Percentiles rank a stretch among this genome's conserved stretches.
phyloP scores from a whole-genome alignment of 371 early-diverging fungal genomes.

The Phascolomyces articulosus region DNA sequence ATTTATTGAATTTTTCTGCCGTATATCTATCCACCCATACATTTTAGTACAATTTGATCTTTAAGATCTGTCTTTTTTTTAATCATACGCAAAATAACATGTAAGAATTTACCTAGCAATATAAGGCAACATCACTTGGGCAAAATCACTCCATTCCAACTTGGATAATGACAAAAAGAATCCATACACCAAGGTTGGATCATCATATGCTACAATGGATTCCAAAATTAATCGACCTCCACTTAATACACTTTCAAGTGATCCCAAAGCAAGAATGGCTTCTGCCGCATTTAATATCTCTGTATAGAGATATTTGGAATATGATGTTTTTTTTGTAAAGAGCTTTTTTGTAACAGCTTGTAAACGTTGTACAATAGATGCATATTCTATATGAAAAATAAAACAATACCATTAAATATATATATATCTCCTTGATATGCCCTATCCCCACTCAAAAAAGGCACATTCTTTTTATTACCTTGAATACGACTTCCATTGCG shows the following conservation, averaged over 20 bases:
- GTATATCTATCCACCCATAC: constrained; percentile 39
- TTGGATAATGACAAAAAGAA: constrained; percentile 71
- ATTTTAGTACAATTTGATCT: background rate
- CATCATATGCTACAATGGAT: constrained; percentile 50
- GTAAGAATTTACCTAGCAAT: constrained; percentile 49
- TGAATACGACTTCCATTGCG: constrained; percentile 61
- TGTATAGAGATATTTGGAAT: constrained; percentile 23
- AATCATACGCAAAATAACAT: background rate
- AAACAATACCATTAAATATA: background rate
- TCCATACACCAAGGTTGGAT: constrained; percentile 59
- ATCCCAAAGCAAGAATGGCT: constrained; percentile 56
- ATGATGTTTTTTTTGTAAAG: constrained; percentile 13
- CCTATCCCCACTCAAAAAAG: background rate
- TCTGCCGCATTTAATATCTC: constrained; percentile 30
- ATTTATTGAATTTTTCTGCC: constrained; percentile 37
- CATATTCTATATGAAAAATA: constrained; percentile 28
- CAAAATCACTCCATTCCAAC: constrained; percentile 68
- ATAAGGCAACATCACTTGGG: constrained; percentile 70
- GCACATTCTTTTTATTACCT: constrained; percentile 28
- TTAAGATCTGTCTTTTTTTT: too few relatives aligned
- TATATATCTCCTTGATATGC: background rate
- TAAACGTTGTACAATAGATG: constrained; percentile 33
- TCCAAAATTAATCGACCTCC: constrained; percentile 67
- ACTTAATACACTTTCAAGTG: constrained; percentile 61
- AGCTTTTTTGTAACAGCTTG: constrained; percentile 33